Evolutionary conservation across 495 filamentous ascomycete genomes (phyloP), one percentile per base, ranked within the genome.

Genomic region (Aspergillus conjunctus): DNA sequence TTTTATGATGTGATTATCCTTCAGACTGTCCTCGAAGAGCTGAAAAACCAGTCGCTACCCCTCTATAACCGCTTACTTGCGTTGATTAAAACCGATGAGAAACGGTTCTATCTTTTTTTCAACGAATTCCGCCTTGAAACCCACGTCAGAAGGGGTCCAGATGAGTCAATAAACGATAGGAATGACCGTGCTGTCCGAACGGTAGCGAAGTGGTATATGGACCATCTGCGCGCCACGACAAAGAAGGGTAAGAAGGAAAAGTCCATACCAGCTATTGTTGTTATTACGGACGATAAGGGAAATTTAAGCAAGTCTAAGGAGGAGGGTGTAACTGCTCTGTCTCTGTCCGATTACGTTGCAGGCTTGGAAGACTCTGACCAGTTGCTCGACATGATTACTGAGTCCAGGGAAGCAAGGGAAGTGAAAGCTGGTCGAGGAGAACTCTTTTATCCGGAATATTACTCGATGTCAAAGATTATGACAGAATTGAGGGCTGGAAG

Each of bases 101-200:
- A 98, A 76, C 86, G 93, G 14, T 98, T 96, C 69, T 98, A 97
- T 71, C 90, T 98, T 48, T 98, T 98, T 75, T 98, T 98, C 82
- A 98, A 98, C 73, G 94, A 98, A 59, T 98, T 98, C 69, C 86
- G 94, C 43, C 79, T 89, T 44, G 94, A 98, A 75, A 98, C 94
- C 8, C 87, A 97, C 69, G 83, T 97, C 52, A 74, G 82, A 17
- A 82, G 94, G 65, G 80, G 85, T 26, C 79, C 76, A 21, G 88
- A 90, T 21, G 94, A 98, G 77, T 88, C 87, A 7, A 96, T 98
- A 74, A 98, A 98, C 68, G 94, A 98, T 71, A 85, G 94, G 43
- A 98, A 98, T 68, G 94, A 98, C 68, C 84, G 92, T 56, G 93
- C 94, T 21, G 91, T 98, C 11, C 83, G 95, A 43, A 85, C 83